Evolutionary conservation across 768 basidiomycete genomes (phyloP), one percentile per base, ranked within the genome.

Genomic region (Trametopsis cervina): DNA sequence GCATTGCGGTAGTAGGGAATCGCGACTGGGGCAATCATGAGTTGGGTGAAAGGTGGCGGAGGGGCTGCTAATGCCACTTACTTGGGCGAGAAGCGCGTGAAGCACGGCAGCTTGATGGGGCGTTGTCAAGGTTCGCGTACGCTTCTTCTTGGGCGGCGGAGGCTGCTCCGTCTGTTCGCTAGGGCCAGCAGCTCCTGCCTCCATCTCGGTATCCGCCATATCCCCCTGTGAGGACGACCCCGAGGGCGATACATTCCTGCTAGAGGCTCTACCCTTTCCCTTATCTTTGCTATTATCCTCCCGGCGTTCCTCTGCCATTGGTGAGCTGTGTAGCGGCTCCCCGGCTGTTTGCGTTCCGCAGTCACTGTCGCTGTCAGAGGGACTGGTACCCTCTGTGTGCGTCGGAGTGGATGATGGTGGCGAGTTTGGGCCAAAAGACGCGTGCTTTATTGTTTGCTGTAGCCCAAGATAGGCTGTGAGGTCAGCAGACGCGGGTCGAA

Each of bases 61-160:
- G n/a, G 21, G 10, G 23, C n/a, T 26, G 41, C 27, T 26, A 42
- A 24, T 2, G 39, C 22, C 23, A 52, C 65, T 55, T 67, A 90
- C 89, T 81, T 90, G 82, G 25, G 86, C 85, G n/a, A 92, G 76
- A 40, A 92, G 74, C 4, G 85, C 84, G 57, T 90, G 88, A 17
- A 92, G 72, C n/a, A 89, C 89, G 11, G 86, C 84, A 46, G 89
- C 82, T 62, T 92, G 89, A 59, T 91, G 86, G 6, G 89, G 87
- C 7, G 89, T 92, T 35, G 89, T 92, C 47, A 92, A 70, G 21
- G 85, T 87, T 40, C 86, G 73, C 24, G 89, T 92, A 47, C 89
- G 76, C 59, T 88, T 89, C 66, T 87, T 87, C 74, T 88, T 88
- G 53, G 68, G 66, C 52, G 78, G 78, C 10, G 52, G 63, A 36